Evolutionary conservation across 2,329 filamentous ascomycete species (phyloP).

Genomic region (Dothiorella sarmentorum): DNA sequence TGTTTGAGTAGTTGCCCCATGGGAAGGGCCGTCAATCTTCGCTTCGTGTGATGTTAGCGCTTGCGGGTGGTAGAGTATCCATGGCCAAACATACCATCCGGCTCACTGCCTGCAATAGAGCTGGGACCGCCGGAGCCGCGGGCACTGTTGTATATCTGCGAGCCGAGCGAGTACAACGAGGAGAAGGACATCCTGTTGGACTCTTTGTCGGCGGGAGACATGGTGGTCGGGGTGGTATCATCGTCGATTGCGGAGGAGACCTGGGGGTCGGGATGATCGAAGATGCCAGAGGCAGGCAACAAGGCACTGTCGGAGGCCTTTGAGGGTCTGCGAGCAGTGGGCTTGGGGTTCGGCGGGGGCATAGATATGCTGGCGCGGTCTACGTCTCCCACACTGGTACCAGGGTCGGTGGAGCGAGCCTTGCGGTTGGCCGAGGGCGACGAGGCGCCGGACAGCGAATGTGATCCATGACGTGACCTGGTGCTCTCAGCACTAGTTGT

Average conservation of each 20-base stretch:
- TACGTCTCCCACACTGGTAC: conserved; percentile 55
- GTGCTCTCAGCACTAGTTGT: conserved; percentile 39
- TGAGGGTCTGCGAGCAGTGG: conserved; percentile 42
- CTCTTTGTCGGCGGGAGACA: conserved; percentile 44
- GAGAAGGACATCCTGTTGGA: conserved; percentile 69
- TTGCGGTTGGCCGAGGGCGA: conserved; percentile 47
- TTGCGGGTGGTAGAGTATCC: neutral
- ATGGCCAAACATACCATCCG: conserved; percentile 35
- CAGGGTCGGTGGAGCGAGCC: conserved; percentile 57
- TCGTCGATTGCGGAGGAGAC: conserved; percentile 50
- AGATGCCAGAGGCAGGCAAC: neutral
- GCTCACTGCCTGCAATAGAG: conserved; percentile 44
- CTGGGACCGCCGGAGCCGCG: conserved; percentile 49
- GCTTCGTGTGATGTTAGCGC: conserved; percentile 23
- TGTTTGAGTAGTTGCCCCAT: conserved; percentile 43
- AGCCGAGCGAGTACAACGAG: conserved; percentile 68
- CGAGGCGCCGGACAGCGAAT: conserved; percentile 49
- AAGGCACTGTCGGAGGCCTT: conserved; percentile 44
- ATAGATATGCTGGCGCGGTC: conserved; percentile 63
- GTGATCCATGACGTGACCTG: conserved; percentile 33
- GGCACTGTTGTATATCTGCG: conserved; percentile 52
- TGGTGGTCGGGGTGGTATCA: conserved; percentile 42
- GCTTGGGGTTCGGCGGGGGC: conserved; percentile 51
- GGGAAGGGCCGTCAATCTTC: conserved; percentile 27
- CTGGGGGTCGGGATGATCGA: conserved; percentile 25